Base-by-base conservation (phyloP, 331 rosid genomes). In the Pyrus hybrid region DNA sequence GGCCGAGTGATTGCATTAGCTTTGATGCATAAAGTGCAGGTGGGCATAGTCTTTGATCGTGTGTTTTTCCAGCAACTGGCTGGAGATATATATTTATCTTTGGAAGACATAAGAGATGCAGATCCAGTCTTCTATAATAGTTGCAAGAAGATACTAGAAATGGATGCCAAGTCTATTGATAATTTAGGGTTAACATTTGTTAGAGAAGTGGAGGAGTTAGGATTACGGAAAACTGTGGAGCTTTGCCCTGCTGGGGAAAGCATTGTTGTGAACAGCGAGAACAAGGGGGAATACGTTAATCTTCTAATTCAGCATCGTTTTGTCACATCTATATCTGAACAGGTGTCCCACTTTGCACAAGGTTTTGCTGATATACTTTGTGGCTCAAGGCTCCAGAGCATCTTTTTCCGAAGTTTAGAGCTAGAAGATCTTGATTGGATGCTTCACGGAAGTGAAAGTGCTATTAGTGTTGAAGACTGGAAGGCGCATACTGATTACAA, bases 1-100 rank as follows among this genome's bases (percentile, higher is more conserved):
- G 97, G 99, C 68, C 95, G 99, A 61, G 88, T 94, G 62, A 90
- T 94, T 72, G 97, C 96, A 35, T 83, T 91, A 68, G 96, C 99
- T 76, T 83, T 94, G 85, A 94, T 94, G 99, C 93, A 94, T 84
- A 86, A 80, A 82, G 95, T 94, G 74, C 99, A 92, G 80, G 95
- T 94, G 17, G 97, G 99, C 68, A 76, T 94, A 77, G 96, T 92
- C 79, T 85, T 94, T 79, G 99, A 94, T 80, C 93, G 89, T 29
- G 86, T 83, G 35, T 94, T 94, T 86, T 94, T 92, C 92, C 75
- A 72, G 84, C 99, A 92, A 87, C 83, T 94, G 85, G 96, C 96
- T 75, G 96, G 96, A 75, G 85, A 78, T 22, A 26, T 18, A 41
- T 68, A 88, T 66, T 66, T 66, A 65, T 71, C 89, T 60, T 68